Base-by-base conservation (phyloP, 139 green algal genomes). In the Prasinococcaceae sp. region DNA sequence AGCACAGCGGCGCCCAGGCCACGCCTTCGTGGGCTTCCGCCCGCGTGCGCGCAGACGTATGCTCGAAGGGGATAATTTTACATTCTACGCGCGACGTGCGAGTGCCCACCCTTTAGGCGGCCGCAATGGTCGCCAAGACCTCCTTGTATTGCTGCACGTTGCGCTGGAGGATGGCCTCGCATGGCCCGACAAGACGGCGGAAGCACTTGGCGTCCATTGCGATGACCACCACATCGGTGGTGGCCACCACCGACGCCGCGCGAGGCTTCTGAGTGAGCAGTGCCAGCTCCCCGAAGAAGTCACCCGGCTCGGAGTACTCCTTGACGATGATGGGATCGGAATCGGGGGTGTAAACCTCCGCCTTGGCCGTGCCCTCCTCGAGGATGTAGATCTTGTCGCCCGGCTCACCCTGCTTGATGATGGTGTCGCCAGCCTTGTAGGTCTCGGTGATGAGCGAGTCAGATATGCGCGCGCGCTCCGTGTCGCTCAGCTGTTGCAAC, bases 241-340 rank as follows among this genome's bases (percentile, higher is more conserved):
- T 38, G 24, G 22, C 16, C 46, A 36, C 26, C 9, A 53, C 23
- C 19, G 22, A 35, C 22, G 46, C 46, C 10, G 24, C 26, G 10
- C 46, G 26, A 8, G 46, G 24, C 46, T 53, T 36, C 19, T 53
- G 16, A 22, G 29, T 33, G 26, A 53, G 46, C 8, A 53, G 46
- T 19, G 46, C 46, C 8, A 53, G 23, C 46, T 53, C 46, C 8
- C 46, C 46, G 28, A 53, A 53, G 46, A 35, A 53, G 46, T 53
- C 46, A 35, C 46, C 46, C 12, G 12, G 33, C 19, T 25, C 16
- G 17, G 16, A 25, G 23, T 53, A 33, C 22, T 33, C 46, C 25
- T 53, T 53, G 46, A 53, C 19, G 8, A 24, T 28, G 17, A 33
- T 53, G 26, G 19, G 6, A 17, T 16, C 22, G 22, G 19, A 37